phyloP scores from a whole-genome alignment of 2,329 filamentous ascomycete species.

The Fusarium albidum region DNA sequence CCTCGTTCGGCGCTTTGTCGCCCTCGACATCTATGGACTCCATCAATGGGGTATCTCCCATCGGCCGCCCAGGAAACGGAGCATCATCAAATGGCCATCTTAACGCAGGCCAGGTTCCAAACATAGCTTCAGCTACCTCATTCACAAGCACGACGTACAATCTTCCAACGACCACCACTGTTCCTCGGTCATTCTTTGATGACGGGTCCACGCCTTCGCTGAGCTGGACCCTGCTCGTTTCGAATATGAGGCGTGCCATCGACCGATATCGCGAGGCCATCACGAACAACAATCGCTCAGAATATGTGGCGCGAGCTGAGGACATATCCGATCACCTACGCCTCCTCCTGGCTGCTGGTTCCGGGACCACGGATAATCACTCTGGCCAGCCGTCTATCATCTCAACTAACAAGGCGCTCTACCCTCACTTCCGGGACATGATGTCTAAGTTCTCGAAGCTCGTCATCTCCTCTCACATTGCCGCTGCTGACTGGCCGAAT shows the following conservation, averaged over 20 bases:
- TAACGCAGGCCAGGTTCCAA: conserved; percentile 54
- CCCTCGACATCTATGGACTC: conserved; percentile 93
- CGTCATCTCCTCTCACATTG: conserved; percentile 97
- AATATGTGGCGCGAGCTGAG: conserved; percentile 94
- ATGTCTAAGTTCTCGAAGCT: conserved; percentile 99
- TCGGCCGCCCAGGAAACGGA: conserved; percentile 65
- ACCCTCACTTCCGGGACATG: conserved; percentile 98
- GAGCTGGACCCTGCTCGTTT: conserved; percentile 88
- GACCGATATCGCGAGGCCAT: conserved; percentile 93
- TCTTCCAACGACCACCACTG: conserved; percentile 64
- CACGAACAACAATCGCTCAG: conserved; percentile 80
- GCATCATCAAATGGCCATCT: conserved; percentile 54
- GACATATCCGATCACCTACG: conserved; percentile 97
- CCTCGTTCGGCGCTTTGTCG: conserved; percentile 78
- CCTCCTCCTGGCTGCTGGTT: conserved; percentile 91
- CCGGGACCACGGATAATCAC: conserved; percentile 97
- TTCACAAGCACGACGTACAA: conserved; percentile 68
- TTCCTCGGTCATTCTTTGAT: conserved; percentile 89
- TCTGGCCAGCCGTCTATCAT: conserved; percentile 99
- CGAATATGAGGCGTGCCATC: conserved; percentile 91
- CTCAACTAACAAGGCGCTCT: conserved; percentile 95
- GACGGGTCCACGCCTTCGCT: conserved; percentile 81
- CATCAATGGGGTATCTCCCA: conserved; percentile 73
- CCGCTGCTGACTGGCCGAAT: conserved; percentile 93
- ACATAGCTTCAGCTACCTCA: conserved; percentile 67